Evolutionary conservation across 208 protist genomes (phyloP), one percentile per base, ranked within the genome.

Genomic region (Leptomonas seymouri): DNA sequence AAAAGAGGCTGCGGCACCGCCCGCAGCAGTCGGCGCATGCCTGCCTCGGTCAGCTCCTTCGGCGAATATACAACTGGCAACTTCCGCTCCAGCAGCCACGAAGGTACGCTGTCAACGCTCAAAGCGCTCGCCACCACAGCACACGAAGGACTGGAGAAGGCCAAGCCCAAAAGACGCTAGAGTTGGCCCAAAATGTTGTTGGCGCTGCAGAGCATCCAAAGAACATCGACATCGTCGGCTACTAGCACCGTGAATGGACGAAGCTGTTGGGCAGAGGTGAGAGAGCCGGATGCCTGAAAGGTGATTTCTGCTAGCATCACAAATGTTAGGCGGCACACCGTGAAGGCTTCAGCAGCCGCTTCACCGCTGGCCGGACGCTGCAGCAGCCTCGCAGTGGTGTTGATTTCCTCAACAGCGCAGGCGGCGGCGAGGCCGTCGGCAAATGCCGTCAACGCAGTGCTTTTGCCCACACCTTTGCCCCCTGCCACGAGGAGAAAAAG

Each of bases 151-250:
- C 75, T 82, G n/a, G 58, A 60, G 15, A 86, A 48, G 20, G 78
- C 57, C 44, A 39, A 23, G 15, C 67, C 50, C 31, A 89, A 49
- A 1, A 87, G 53, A 4, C 50, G 51, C 39, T 82, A 54, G 48
- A 93, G 69, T 20, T 55, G 44, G 12, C 64, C 63, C 6, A 70
- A 55, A 25, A 75, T 44, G 6, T 48, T 60, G 36, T 85, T 78
- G 20, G 85, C 62, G 31, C 48, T 30, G 50, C 78, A 79, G 34
- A 94, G 80, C 23, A 63, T 28, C 58, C 77, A 84, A 23, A 91
- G 65, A 12, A 82, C 55, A 18, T 80, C 76, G 20, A 91, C 58
- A 51, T 92, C 85, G 55, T 94, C 89, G 25, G 86, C 62, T 9
- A 94, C 60, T 3, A 94, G 34, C 28, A 92, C 72, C 2, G 85